Percentiles rank a stretch among this genome's conserved stretches.
Conservation (phyloP, 1,139 yeast species). For the Torulaspora globosa region DNA sequence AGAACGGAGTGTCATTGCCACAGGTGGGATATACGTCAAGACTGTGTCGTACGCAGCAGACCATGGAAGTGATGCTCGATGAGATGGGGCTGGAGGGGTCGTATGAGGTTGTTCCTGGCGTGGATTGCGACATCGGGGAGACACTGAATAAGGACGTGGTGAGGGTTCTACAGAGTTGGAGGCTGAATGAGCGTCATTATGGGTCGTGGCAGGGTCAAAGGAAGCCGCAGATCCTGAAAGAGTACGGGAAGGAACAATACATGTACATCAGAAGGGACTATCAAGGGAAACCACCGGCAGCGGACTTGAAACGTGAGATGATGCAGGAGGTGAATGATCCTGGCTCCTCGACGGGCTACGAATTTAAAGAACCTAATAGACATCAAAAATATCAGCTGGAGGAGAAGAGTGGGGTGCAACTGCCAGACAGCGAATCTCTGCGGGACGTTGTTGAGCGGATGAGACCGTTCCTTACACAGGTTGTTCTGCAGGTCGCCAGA, state of each 20-base stretch:
- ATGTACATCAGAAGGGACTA: conserved; percentile 66
- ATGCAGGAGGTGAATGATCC: conserved; percentile 32
- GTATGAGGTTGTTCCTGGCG: conserved; percentile 25
- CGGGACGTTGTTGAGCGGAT: conserved; percentile 61
- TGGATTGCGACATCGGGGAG: conserved; percentile 11
- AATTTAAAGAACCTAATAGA: conserved; percentile 38
- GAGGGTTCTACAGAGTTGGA: conserved; percentile 48
- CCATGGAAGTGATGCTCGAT: conserved; percentile 57
- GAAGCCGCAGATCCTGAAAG: conserved; percentile 49
- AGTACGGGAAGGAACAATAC: conserved; percentile 57
- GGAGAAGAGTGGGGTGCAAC: conserved; percentile 38
- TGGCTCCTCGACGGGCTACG: conserved; percentile 35
- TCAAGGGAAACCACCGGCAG: conserved; percentile 64
- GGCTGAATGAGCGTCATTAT: conserved; percentile 74
- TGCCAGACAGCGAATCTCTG: conserved; percentile 69
- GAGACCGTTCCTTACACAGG: conserved; percentile 49
- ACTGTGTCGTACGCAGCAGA: conserved; percentile 60
- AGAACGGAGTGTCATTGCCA: conserved; percentile 39
- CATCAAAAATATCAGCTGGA: conserved; percentile 36
- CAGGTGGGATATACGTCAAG: conserved; percentile 61
- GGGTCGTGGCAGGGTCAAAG: conserved; percentile 72
- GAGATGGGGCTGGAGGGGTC: conserved; percentile 37
- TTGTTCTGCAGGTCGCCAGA: conserved; percentile 41
- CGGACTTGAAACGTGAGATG: conserved; percentile 36
- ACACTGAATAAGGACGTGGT: conserved; percentile 14